These are phyloP conservation scores for Rhytidhysteron rufulum DNA, from an alignment of 2,329 filamentous ascomycete species.

Conservation along the genomic window DNA sequence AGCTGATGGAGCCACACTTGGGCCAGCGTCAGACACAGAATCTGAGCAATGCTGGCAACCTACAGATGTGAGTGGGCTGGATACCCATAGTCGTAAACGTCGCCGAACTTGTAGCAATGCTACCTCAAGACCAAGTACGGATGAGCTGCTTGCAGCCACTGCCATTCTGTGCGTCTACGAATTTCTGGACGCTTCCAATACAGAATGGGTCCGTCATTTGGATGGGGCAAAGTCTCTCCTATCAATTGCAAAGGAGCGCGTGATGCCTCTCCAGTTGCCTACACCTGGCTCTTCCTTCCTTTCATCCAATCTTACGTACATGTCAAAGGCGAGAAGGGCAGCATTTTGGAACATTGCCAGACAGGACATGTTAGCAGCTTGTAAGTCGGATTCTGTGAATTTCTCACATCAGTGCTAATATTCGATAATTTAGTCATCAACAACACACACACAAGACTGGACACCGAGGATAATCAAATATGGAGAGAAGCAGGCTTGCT, in stretches of 20 bases:
- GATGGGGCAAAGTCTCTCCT: constrained; percentile 63
- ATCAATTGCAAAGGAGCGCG: constrained; percentile 50
- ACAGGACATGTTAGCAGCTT: constrained; percentile 63
- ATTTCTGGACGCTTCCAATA: constrained; percentile 61
- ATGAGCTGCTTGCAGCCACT: constrained; percentile 62
- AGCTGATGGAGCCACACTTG: constrained; percentile 21
- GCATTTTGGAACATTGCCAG: constrained; percentile 66
- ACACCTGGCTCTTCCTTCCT: constrained; percentile 32
- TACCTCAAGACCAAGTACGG: constrained; percentile 42
- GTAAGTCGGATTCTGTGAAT: constrained; percentile 31
- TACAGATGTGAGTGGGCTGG: constrained; percentile 1
- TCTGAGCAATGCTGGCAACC: constrained; percentile 15
- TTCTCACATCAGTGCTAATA: constrained; percentile 5
- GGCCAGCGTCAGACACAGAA: constrained; percentile 24
- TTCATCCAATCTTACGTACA: constrained; percentile 24
- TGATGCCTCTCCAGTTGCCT: constrained; percentile 43
- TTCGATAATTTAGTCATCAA: constrained; percentile 49
- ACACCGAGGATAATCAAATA: constrained; percentile 58
- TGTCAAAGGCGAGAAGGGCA: constrained; percentile 54
- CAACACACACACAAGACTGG: constrained; percentile 56
- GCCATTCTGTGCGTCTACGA: constrained; percentile 66
- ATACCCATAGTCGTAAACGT: constrained; percentile 30
- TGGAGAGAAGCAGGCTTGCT: constrained; percentile 63
- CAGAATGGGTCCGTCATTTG: constrained; percentile 62
- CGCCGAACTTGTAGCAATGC: constrained; percentile 42